Evolutionary conservation across 2,329 filamentous ascomycete species (phyloP).

Genomic region (Rhynchosporium agropyri): DNA sequence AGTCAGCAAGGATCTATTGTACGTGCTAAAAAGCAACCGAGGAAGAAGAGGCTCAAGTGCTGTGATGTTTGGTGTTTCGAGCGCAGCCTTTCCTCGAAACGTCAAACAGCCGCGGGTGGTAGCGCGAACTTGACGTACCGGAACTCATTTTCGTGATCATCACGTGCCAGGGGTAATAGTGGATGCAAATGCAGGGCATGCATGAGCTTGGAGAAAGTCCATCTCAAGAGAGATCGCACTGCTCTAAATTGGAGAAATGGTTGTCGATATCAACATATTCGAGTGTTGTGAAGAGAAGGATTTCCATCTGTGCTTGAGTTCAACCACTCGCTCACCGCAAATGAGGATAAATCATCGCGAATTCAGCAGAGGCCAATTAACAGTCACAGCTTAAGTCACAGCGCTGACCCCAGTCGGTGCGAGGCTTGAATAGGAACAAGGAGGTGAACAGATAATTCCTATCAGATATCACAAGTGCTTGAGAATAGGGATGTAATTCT

Average conservation of each 20-base stretch:
- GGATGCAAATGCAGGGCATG: conserved; percentile 5
- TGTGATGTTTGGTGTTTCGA: conserved; percentile 14
- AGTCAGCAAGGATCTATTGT: conserved; percentile 34
- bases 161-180: conserved; percentile 23
- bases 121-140: conserved; percentile 16
- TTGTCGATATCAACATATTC: conserved; percentile 9
- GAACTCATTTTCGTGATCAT: conserved; percentile 19
- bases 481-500: neutral
- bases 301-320: conserved; percentile 7
- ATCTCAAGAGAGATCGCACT: conserved; percentile 10
- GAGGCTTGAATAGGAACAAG: conserved; percentile 21
- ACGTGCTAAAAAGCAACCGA: conserved; percentile 7
- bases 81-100: conserved; percentile 11
- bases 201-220: conserved; percentile 14
- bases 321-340: conserved; percentile 19
- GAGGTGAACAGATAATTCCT: conserved; percentile 16
- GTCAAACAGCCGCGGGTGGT: conserved; percentile 16
- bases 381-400: conserved; percentile 23
- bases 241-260: conserved; percentile 5
- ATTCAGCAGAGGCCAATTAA: conserved; percentile 28
- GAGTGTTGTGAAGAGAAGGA: neutral
- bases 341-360: conserved; percentile 22
- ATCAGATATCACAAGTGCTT: conserved; percentile 21
- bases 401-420: conserved; percentile 21
- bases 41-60: conserved; percentile 7